Base-by-base conservation (phyloP, 73 alveolate species). In the Halteria grandinella region DNA sequence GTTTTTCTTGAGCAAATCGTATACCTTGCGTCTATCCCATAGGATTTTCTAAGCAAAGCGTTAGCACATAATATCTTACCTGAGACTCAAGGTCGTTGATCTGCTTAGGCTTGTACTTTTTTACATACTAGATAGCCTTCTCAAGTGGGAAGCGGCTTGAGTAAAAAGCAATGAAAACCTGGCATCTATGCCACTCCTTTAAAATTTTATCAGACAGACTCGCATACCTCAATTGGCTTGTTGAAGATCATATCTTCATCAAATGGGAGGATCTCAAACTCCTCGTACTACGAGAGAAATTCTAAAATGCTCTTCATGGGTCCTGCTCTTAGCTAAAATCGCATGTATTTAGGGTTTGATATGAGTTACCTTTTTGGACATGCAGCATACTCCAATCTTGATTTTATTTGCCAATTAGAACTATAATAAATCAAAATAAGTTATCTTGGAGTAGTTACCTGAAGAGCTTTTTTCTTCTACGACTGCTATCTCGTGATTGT, bases 161-260 rank as follows among this genome's bases (percentile, higher is more conserved):
- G 69, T 84, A 93, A 80, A 92, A 95, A n/a, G 94, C 63, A 20
- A 95, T 89, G 50, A 95, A 86, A 12, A 95, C 96, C 51, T 93
- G 96, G 2, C 90, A 95, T 31, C 85, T 71, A 24, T 97, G 98
- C 98, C 99, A 93, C n/a, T 91, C 89, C 83, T 94, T 93, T 28
- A 89, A 77, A 58, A 73, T 83, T 28, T 79, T 72, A 55, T 83
- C 74, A 10, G 77, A 63, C 41, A 89, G 7, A 33, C 24, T 6
- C 10, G 7, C 28, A 11, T 32, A 83, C 85, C 63, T 93, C 98
- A 27, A 93, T 83, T 52, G 94, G 95, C 37, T 86, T 83, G 36
- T 91, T 85, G n/a, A 91, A 82, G 34, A 94, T 89, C 89, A 89
- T 94, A 17, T 80, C 87, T 78, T 94, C 95, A 15, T 83, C 78